A percentile compares a stretch with the other conserved stretches of the same genome.
Evolutionary conservation across 2,329 filamentous ascomycete genomes (phyloP).

Genomic region (Lecanoromycetidae sp.): DNA sequence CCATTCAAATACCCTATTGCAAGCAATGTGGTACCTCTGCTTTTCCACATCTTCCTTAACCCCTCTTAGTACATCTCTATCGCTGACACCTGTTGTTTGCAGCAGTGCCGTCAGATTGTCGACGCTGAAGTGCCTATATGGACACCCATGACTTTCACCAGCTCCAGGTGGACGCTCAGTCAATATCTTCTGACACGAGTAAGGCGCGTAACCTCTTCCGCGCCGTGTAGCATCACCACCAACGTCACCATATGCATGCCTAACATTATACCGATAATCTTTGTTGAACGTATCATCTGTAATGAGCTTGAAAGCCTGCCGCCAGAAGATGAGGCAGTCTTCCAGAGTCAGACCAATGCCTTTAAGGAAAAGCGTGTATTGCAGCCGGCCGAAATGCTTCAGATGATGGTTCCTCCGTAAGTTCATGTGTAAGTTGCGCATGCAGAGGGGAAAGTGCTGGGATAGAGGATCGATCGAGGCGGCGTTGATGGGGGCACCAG

Average conservation of each 20-base stretch:
- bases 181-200: conserved; percentile 89
- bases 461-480: conserved; percentile 68
- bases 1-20: conserved; percentile 88
- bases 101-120: conserved; percentile 74
- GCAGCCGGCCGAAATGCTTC: conserved; percentile 83
- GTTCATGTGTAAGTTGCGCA: conserved; percentile 79
- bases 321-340: conserved; percentile 87
- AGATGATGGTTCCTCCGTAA: conserved; percentile 80
- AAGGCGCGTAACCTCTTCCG: conserved; percentile 77
- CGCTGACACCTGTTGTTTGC: conserved; percentile 65
- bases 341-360: conserved; percentile 87
- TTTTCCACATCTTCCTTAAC: conserved; percentile 83
- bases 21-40: conserved; percentile 86
- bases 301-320: conserved; percentile 68
- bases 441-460: conserved; percentile 79
- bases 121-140: conserved; percentile 79
- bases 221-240: conserved; percentile 82
- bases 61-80: conserved; percentile 63
- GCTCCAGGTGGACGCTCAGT: conserved; percentile 77
- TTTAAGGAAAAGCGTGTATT: conserved; percentile 95
- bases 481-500: conserved; percentile 63
- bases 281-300: conserved; percentile 95
- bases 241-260: conserved; percentile 90
- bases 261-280: conserved; percentile 92
- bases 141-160: conserved; percentile 89